These are phyloP conservation scores for Cutaneotrichosporon sp. DNA, from an alignment of 1,284 basidiomycete genomes.

Conservation along the genomic window DNA sequence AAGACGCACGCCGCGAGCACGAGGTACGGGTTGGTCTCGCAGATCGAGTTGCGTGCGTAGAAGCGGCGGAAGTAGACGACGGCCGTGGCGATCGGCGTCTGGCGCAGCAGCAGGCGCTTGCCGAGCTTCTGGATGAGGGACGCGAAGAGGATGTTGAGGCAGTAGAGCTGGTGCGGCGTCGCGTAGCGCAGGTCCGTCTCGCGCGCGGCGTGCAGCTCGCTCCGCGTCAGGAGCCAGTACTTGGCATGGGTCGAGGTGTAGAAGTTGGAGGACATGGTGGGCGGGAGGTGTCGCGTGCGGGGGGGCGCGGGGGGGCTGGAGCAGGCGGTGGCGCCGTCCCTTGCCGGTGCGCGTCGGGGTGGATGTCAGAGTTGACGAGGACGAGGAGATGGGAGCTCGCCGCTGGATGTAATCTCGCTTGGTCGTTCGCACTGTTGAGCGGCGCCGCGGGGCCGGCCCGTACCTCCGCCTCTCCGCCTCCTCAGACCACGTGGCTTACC, in stretches of 20 bases:
- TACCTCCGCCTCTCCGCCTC: not conserved
- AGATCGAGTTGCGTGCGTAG: conserved; percentile 90
- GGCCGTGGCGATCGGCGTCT: conserved; percentile 89
- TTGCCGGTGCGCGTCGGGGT: not conserved
- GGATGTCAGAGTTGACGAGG: not conserved
- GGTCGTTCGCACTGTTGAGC: too few relatives aligned
- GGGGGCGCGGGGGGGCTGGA: not conserved
- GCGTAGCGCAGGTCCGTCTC: conserved; percentile 74
- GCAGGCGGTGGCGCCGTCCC: not conserved
- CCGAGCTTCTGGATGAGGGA: conserved; percentile 83
- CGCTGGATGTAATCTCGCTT: not conserved
- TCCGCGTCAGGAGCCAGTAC: conserved; percentile 82
- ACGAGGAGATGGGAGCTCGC: too few relatives aligned
- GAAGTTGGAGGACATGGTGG: conserved; percentile 49
- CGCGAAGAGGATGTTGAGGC: conserved; percentile 80
- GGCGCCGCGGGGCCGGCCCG: not conserved
- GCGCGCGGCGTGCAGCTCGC: conserved; percentile 69
- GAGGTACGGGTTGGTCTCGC: conserved; percentile 89
- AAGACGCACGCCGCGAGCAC: conserved; percentile 93
- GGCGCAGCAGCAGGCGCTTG: conserved; percentile 78
- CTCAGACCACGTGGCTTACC: not conserved
- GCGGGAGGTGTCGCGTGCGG: not conserved
- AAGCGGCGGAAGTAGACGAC: conserved; percentile 92
- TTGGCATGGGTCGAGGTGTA: conserved; percentile 47
- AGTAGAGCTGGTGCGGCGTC: conserved; percentile 71